phyloP scores from a whole-genome alignment of 2,329 filamentous ascomycete species.

The Dactylellina sp. region DNA sequence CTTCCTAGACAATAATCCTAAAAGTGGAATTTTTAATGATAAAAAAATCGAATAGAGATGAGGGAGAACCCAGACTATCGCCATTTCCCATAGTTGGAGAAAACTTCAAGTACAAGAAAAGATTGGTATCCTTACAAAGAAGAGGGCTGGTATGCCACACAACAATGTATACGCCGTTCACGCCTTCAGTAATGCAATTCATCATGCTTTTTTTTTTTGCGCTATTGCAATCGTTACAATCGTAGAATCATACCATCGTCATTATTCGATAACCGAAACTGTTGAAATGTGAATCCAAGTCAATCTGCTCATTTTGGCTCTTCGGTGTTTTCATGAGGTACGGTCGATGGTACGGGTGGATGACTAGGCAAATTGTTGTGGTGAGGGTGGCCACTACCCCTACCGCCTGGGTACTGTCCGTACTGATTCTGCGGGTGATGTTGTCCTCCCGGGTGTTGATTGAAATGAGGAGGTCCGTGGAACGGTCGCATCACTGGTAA shows the following conservation, averaged over 20 bases:
- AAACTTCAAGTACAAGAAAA: conserved; percentile 31
- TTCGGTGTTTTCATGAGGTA: conserved; percentile 65
- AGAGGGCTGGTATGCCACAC: conserved; percentile 43
- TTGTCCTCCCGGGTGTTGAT: conserved; percentile 68
- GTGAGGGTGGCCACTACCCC: conserved; percentile 48
- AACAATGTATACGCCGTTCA: conserved; percentile 57
- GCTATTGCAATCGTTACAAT: conserved; percentile 55
- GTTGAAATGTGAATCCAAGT: conserved; percentile 59
- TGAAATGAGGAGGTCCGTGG: conserved; percentile 68
- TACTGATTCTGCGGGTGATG: conserved; percentile 60
- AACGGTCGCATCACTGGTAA: conserved; percentile 70
- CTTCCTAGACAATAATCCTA: conserved; percentile 10
- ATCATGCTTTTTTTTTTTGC: conserved; percentile 53
- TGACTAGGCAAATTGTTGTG: conserved; percentile 61
- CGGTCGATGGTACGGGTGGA: conserved; percentile 61
- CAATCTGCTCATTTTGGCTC: conserved; percentile 66
- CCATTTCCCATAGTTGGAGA: conserved; percentile 15
- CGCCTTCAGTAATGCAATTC: conserved; percentile 56
- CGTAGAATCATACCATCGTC: conserved; percentile 57
- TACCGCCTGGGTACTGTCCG: conserved; percentile 63
- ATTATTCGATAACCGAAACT: conserved; percentile 59
- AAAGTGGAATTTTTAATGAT: conserved; percentile 15
- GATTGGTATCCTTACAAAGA: conserved; percentile 56
- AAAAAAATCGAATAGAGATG: conserved; percentile 9
- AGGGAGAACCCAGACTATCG: conserved; percentile 9